Evolutionary conservation across 1,284 basidiomycete species (phyloP), one percentile per base, ranked within the genome.

Genomic region (Coriolopsis trogii): DNA sequence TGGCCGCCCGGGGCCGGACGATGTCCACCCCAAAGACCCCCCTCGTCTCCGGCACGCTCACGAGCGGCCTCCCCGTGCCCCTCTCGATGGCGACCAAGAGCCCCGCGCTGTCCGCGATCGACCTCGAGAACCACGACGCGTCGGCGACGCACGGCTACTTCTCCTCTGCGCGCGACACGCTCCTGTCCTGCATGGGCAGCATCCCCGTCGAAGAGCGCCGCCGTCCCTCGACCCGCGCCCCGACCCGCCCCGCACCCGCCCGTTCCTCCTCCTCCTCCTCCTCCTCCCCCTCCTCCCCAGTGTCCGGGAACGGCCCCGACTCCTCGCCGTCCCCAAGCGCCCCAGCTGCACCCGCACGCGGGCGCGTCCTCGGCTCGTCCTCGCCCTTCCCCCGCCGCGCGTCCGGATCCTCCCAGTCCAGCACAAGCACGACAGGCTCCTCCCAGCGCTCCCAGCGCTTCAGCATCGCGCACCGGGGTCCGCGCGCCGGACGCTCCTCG

Each of bases 121-220:
- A 58, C 30, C 40, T 57, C 13, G 50, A 55, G 20, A 48, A 31
- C 40, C 52, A 57, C 49, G 53, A 55, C 37, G 53, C 56, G 23
- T 30, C 49, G 4, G 51, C 45, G n/a, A 45, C 53, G 15, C 48
- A 53, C 37, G 41, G 36, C 39, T 41, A 48, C 49, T 30, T 52
- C 44, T 40, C 51, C 10, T 57, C 63, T 12, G 62, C 62, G 6
- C 52, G 55, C 43, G 56, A 61, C 46, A 48, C 54, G 12, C 58
- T 64, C 39, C 59, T 59, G 24, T 42, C 42, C 29, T 47, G 46
- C 31, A 50, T 60, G 47, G 49, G 54, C 43, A 40, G 31, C 25
- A 36, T 46, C 23, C 40, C 52, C 20, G 44, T 49, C 10, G 54
- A 54, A 29, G 57, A 59, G 34, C 46, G 52, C 8, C 45, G n/a